These are phyloP conservation scores for Phalaenopsis equestris DNA, from an alignment of 106 monocot species.

Conservation along the genomic window DNA sequence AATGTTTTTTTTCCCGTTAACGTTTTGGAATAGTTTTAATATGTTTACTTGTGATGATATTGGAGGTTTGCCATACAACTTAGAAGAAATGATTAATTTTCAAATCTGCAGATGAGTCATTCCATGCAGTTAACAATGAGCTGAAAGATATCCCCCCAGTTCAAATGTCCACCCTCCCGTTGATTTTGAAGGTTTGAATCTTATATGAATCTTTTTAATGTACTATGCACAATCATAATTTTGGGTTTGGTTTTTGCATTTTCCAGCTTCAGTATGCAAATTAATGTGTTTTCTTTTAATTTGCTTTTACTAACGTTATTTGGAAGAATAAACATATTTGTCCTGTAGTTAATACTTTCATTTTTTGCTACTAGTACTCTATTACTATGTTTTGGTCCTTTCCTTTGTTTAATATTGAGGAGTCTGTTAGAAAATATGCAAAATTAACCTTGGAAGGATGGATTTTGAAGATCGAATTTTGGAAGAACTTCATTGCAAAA, in stretches of 20 bases:
- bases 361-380: too few species aligned
- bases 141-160: conserved; percentile 74
- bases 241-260: neutral
- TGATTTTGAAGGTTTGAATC: conserved; percentile 73
- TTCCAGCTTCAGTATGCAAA: neutral
- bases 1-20: neutral
- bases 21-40: neutral
- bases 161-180: conserved; percentile 76
- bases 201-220: neutral
- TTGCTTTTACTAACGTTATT: neutral
- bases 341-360: neutral
- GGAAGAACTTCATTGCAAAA: too few species aligned
- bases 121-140: conserved; percentile 50
- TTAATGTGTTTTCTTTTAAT: neutral
- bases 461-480: too few species aligned
- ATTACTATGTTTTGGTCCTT: too few species aligned
- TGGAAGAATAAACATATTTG: neutral
- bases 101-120: conserved; percentile 57
- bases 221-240: neutral
- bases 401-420: too few species aligned
- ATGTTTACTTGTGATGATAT: neutral
- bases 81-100: conserved; percentile 2
- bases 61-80: neutral
- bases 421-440: too few species aligned
- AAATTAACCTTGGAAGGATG: too few species aligned